Evolutionary conservation across 306 rosid genomes (phyloP).

Genomic region (Fragaria vesca): DNA sequence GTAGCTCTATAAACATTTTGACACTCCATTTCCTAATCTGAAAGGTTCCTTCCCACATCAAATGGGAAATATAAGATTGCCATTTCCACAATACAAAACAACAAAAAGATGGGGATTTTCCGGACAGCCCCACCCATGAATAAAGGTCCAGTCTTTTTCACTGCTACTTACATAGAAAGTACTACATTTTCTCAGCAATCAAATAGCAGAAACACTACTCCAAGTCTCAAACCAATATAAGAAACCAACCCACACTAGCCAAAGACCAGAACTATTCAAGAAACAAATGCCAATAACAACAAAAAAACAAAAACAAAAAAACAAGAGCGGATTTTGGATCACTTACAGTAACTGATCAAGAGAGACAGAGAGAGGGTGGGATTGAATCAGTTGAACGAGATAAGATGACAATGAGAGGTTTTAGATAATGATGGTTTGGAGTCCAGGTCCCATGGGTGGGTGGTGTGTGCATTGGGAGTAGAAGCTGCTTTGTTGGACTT

Average conservation of each 20-base stretch:
- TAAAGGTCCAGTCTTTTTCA: not conserved
- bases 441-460: not conserved
- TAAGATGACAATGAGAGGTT: not conserved
- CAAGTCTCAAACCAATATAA: not conserved
- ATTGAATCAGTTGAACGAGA: not conserved
- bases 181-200: conserved; percentile 4
- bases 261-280: not conserved
- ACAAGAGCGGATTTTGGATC: not conserved
- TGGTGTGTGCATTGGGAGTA: not conserved
- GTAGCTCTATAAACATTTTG: not conserved
- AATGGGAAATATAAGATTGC: not conserved
- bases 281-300: not conserved
- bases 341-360: not conserved
- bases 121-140: not conserved
- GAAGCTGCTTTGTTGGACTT: conserved; percentile 2
- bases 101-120: not conserved
- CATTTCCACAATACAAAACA: not conserved
- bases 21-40: not conserved
- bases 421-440: not conserved
- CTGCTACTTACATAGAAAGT: not conserved
- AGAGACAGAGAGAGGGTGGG: not conserved
- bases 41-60: not conserved
- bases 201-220: not conserved
- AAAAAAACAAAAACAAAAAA: too few species aligned
- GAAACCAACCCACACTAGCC: conserved; percentile 5